These are phyloP conservation scores for Psilocybe azurescens DNA, from an alignment of 768 basidiomycete genomes.

Conservation along the genomic window DNA sequence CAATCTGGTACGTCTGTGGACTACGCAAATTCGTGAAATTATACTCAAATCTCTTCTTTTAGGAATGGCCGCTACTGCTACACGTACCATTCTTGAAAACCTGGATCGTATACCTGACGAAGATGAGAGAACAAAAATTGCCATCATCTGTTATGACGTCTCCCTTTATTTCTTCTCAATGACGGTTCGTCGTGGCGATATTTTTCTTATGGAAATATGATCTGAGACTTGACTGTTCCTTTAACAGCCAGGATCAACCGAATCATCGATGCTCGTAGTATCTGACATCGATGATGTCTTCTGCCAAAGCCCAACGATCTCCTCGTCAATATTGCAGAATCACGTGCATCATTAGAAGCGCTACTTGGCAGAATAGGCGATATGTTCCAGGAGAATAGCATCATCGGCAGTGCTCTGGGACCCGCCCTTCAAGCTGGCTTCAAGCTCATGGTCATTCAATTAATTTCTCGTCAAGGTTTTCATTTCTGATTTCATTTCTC, in stretches of 20 bases:
- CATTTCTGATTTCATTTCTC: background rate
- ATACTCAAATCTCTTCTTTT: background rate
- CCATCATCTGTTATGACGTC: slow-evolving; percentile 90
- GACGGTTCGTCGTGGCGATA: slow-evolving; percentile 54
- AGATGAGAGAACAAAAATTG: slow-evolving; percentile 90
- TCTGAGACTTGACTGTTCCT: background rate
- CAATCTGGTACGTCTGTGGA: slow-evolving; percentile 72
- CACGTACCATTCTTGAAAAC: slow-evolving; percentile 93
- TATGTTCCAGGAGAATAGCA: slow-evolving; percentile 98
- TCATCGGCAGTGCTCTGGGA: slow-evolving; percentile 92
- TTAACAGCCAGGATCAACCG: slow-evolving; percentile 65
- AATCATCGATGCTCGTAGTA: slow-evolving; percentile 95
- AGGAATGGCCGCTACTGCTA: slow-evolving; percentile 99
- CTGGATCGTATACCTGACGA: slow-evolving; percentile 96
- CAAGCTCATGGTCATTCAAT: slow-evolving; percentile 79
- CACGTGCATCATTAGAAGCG: slow-evolving; percentile 77
- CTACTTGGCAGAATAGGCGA: slow-evolving; percentile 86
- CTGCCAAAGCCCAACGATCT: slow-evolving; percentile 95
- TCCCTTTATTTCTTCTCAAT: slow-evolving; percentile 98
- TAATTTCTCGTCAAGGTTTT: background rate
- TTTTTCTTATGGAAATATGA: background rate
- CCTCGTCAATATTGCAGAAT: slow-evolving; percentile 92
- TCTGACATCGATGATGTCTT: slow-evolving; percentile 98
- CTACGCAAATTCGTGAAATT: background rate
- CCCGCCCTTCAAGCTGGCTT: slow-evolving; percentile 95